Evolutionary conservation across 495 filamentous ascomycete genomes (phyloP).

Genomic region (Pseudevernia furfuracea): DNA sequence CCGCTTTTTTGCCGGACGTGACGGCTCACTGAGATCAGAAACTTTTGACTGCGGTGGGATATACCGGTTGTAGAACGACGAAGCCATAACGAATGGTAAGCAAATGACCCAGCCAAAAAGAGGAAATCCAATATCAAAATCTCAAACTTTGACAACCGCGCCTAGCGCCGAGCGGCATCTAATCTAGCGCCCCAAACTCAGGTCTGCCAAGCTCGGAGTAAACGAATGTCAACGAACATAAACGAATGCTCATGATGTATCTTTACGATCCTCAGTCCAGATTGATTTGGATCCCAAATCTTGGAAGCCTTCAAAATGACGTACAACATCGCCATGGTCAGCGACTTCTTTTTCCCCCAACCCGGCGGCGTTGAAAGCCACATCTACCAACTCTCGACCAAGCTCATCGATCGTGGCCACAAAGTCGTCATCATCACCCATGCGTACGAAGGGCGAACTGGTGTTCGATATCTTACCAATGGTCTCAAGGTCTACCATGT

Average conservation of each 20-base stretch:
- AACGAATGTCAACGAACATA: too few relatives aligned
- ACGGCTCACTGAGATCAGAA: neutral
- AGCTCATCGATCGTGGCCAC: slow-evolving; percentile 93
- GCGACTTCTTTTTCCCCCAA: slow-evolving; percentile 98
- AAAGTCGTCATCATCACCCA: slow-evolving; percentile 98
- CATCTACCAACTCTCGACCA: slow-evolving; percentile 94
- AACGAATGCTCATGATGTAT: neutral
- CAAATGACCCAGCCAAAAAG: neutral
- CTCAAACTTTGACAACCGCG: neutral
- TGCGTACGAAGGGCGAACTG: slow-evolving; percentile 84
- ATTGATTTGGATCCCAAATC: fast-evolving
- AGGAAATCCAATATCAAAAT: neutral
- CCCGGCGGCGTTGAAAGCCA: slow-evolving; percentile 93
- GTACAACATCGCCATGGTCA: slow-evolving; percentile 87
- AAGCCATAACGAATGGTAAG: slow-evolving; percentile 26
- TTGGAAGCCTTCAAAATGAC: slow-evolving; percentile 39
- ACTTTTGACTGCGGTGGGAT: slow-evolving; percentile 32
- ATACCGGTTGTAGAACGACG: slow-evolving; percentile 44
- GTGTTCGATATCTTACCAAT: slow-evolving; percentile 95
- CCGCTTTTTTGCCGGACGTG: slow-evolving; percentile 20
- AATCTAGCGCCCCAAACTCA: neutral
- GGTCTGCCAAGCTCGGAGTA: neutral
- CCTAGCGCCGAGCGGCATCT: neutral
- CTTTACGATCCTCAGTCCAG: neutral
- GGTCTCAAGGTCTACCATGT: slow-evolving; percentile 97